These are phyloP conservation scores for Trypanosoma cruzi DNA, from an alignment of 208 protist genomes.

Conservation along the genomic window DNA sequence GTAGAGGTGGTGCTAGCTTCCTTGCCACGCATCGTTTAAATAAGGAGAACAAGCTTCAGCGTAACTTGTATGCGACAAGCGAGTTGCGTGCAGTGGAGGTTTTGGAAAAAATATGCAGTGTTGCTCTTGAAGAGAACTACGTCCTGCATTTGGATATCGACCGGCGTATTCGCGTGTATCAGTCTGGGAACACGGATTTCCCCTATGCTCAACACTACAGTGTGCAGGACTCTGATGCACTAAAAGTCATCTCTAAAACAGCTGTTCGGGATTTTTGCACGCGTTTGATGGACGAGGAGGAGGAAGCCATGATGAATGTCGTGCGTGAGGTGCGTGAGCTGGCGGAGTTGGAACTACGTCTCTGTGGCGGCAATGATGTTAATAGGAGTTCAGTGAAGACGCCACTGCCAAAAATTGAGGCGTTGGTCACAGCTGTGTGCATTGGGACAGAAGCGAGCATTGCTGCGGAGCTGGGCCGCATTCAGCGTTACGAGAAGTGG, in stretches of 20 bases:
- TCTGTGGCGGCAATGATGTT: conserved; percentile 52
- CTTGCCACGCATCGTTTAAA: conserved; percentile 53
- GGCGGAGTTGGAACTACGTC: conserved; percentile 48
- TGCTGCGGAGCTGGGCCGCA: conserved; percentile 34
- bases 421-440: conserved; percentile 21
- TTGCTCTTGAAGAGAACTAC: conserved; percentile 41
- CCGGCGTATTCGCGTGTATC: conserved; percentile 64
- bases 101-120: conserved; percentile 63
- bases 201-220: conserved; percentile 55
- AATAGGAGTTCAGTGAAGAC: background rate
- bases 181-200: conserved; percentile 25
- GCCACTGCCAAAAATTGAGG: background rate
- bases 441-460: conserved; percentile 33
- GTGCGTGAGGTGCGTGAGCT: conserved; percentile 44
- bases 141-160: conserved; percentile 56
- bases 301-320: conserved; percentile 64
- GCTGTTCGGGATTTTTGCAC: conserved; percentile 52
- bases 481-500: conserved; percentile 40
- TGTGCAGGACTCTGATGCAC: conserved; percentile 36
- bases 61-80: conserved; percentile 50
- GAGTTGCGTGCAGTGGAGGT: conserved; percentile 81
- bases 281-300: conserved; percentile 57
- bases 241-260: conserved; percentile 16
- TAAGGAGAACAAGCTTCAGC: conserved; percentile 38
- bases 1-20: conserved; percentile 31